Conservation (phyloP, 1,139 yeast genomes). For the Geotrichum aggregatum region DNA sequence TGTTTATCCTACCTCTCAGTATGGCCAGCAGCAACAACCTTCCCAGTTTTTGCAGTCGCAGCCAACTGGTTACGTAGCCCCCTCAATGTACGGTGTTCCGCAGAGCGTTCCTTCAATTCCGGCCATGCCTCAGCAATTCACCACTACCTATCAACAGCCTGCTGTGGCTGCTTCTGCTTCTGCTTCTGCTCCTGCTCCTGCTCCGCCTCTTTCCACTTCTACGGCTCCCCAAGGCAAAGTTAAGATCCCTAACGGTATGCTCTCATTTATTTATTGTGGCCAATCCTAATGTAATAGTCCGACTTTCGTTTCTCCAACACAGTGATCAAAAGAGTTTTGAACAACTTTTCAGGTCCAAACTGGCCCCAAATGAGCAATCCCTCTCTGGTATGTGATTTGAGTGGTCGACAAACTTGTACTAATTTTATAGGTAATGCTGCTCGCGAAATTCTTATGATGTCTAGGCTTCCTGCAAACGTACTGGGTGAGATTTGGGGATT, state of each 20-base stretch:
- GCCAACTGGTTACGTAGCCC: slow-evolving; percentile 29
- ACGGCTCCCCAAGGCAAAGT: slow-evolving; percentile 31
- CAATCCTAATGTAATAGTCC: slow-evolving; percentile 37
- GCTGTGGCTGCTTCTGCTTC: slow-evolving; percentile 20
- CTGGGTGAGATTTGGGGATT: slow-evolving; percentile 88
- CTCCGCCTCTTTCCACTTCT: slow-evolving; percentile 31
- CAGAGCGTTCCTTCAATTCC: slow-evolving; percentile 21
- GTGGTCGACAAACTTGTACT: neutral
- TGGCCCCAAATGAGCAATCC: slow-evolving; percentile 72
- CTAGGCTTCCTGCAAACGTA: slow-evolving; percentile 69
- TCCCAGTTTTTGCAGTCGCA: slow-evolving; percentile 24
- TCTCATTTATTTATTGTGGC: neutral
- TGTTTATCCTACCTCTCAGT: slow-evolving; percentile 21
- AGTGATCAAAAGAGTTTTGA: slow-evolving; percentile 85
- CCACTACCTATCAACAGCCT: slow-evolving; percentile 22
- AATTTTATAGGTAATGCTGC: slow-evolving; percentile 52
- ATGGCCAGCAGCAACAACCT: slow-evolving; percentile 17
- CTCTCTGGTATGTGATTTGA: slow-evolving; percentile 48
- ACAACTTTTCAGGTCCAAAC: slow-evolving; percentile 70
- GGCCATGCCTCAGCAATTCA: slow-evolving; percentile 21
- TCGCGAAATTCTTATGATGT: slow-evolving; percentile 71
- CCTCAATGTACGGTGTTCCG: slow-evolving; percentile 16
- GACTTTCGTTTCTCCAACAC: slow-evolving; percentile 79
- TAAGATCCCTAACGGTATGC: slow-evolving; percentile 37
- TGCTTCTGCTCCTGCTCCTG: slow-evolving; percentile 32